Base-by-base conservation (phyloP, 495 filamentous ascomycete genomes). In the Xylaria palmicola region DNA sequence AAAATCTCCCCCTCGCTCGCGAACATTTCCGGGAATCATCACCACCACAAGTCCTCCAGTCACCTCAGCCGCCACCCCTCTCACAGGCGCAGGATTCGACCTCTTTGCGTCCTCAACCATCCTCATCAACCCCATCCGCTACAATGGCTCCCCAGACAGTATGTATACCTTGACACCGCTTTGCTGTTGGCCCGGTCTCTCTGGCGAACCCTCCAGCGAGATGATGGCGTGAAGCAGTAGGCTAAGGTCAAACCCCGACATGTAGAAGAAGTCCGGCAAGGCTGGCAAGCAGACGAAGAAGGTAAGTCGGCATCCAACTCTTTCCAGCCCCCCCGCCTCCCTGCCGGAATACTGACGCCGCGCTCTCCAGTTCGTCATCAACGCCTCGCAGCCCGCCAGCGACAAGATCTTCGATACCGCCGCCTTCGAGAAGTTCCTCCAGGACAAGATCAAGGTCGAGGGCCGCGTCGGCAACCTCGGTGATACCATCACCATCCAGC, bases 351-450 rank as follows among this genome's bases (percentile, higher is more conserved):
- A 56, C 67, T 74, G 52, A 49, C 64, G 63, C 20, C 55, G 60
- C 57, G 15, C 15, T n/a, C 17, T 20, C 56, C 61, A 97, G 94
- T 98, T 90, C 88, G 86, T 93, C 82, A 98, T 98, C 90, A 96
- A 98, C 81, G 93, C 93, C 74, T 91, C 89, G 64, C 94, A 97
- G 79, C 95, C 94, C 70, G 92, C 91, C 62, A 88, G 85, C 81
- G 95, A 98, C 87, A 98, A 98, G 88, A 98, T 98, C 85, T 98
- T 98, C 90, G 93, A 98, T 76, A 87, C 96, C 76, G 86, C 89
- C 65, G 93, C 93, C 69, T 98, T 98, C 82, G 92, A 97, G 85
- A 98, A 98, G 87, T 98, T 98, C 89, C 89, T 98, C 55, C 93
- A 97, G 83, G 95, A 98, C 82, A 91, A 90, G 81, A 96, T 98